phyloP scores from a whole-genome alignment of 1,284 basidiomycete genomes.

The Kwoniella shivajii region DNA sequence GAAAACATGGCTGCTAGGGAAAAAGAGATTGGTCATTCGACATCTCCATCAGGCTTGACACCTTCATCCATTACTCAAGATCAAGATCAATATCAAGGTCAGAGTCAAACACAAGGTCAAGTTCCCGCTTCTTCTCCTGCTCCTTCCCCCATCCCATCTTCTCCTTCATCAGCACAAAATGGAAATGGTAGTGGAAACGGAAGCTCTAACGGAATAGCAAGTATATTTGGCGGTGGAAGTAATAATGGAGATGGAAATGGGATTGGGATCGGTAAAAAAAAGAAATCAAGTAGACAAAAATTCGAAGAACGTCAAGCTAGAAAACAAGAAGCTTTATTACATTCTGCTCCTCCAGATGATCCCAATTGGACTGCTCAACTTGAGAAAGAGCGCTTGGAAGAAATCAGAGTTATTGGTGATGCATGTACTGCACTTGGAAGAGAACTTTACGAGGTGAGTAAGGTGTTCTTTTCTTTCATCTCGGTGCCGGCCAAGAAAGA shows the following conservation, averaged over 20 bases:
- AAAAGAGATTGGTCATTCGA: conserved; percentile 25
- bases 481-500: no score
- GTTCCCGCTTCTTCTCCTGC: background rate
- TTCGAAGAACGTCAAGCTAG: conserved; percentile 74
- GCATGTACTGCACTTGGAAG: conserved; percentile 70
- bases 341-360: conserved; percentile 64
- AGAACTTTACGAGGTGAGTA: conserved; percentile 69
- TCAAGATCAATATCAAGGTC: no score
- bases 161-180: background rate
- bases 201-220: background rate
- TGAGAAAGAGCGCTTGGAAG: conserved; percentile 69
- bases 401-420: conserved; percentile 68
- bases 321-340: conserved; percentile 70
- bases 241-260: conserved; percentile 6
- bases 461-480: no score
- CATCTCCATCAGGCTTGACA: conserved; percentile 1
- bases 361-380: conserved; percentile 66
- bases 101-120: background rate
- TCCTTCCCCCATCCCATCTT: background rate
- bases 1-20: conserved; percentile 34
- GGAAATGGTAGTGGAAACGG: background rate
- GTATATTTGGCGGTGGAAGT: conserved; percentile 9
- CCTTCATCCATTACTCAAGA: background rate
- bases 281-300: conserved; percentile 67
- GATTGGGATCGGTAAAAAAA: conserved; percentile 58